A percentile compares a stretch with the other conserved stretches of the same genome.
Conservation (phyloP, 306 rosid species). For the Aeschynomene evenia region DNA sequence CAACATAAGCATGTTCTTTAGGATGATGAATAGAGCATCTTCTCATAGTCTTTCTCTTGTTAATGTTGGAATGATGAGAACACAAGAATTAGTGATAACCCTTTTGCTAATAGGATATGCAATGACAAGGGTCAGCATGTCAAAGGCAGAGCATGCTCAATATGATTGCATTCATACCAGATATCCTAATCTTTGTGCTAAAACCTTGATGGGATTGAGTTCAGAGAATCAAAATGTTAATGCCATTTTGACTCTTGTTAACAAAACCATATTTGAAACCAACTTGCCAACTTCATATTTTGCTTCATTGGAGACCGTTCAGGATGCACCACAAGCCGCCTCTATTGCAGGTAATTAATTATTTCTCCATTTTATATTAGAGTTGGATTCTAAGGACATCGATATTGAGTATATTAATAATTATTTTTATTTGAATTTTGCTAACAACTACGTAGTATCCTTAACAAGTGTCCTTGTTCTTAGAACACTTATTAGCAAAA, state of each 20-base stretch:
- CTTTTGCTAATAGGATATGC: conserved; percentile 18
- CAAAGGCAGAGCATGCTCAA: background rate
- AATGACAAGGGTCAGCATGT: conserved; percentile 23
- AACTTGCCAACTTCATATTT: conserved; percentile 24
- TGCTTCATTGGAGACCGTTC: conserved; percentile 9
- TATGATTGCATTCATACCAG: conserved; percentile 37
- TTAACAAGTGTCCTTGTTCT: too few species aligned
- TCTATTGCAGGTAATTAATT: conserved; percentile 35
- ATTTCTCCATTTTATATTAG: too few species aligned
- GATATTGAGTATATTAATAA: too few species aligned
- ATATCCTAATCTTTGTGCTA: conserved; percentile 41
- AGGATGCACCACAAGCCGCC: conserved; percentile 9
- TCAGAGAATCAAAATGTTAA: conserved; percentile 27
- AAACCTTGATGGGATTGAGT: conserved; percentile 37
- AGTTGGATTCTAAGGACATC: too few species aligned
- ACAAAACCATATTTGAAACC: conserved; percentile 44
- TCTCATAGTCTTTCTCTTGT: background rate
- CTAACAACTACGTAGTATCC: too few species aligned
- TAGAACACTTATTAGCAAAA: too few species aligned
- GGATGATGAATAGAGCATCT: background rate
- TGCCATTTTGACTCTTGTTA: conserved; percentile 34
- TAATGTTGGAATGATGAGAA: conserved; percentile 9
- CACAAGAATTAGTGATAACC: background rate
- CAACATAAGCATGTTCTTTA: background rate
- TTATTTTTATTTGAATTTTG: too few species aligned